These are phyloP conservation scores for Tuctoria greenei DNA, from an alignment of 176 grass and related monocot species.

Conservation along the genomic window DNA sequence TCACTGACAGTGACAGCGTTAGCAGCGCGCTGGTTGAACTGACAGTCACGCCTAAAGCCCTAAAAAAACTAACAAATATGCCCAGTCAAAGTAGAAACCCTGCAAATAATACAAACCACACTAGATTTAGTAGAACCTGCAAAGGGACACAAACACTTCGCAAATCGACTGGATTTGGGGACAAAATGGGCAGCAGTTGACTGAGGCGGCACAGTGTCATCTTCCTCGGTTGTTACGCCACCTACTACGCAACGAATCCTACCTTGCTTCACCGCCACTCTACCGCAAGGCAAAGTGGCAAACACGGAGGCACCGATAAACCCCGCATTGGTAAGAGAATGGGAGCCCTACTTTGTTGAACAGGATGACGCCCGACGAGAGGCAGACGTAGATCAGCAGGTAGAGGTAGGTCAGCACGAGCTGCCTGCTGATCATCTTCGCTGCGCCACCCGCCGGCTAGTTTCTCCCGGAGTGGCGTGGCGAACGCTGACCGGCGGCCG, in stretches of 20 bases:
- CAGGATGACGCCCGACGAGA: conserved; percentile 96
- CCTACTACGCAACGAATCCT: background rate
- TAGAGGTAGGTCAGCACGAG: conserved; percentile 99
- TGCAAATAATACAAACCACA: background rate
- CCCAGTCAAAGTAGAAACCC: background rate
- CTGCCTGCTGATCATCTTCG: conserved; percentile 73
- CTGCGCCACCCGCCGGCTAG: background rate
- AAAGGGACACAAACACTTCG: background rate
- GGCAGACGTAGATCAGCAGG: conserved; percentile 93
- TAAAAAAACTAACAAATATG: background rate
- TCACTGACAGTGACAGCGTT: background rate
- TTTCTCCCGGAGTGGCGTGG: background rate
- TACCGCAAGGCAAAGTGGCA: conserved; percentile 8
- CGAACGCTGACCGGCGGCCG: background rate
- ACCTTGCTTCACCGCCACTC: conserved; percentile 23
- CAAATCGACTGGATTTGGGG: background rate
- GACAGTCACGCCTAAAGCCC: background rate
- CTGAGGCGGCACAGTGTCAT: background rate
- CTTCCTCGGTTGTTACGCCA: conserved; percentile 11
- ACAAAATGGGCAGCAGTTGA: conserved; percentile 24
- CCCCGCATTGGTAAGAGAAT: background rate
- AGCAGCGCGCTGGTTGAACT: background rate
- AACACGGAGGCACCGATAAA: background rate
- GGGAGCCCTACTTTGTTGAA: conserved; percentile 85
- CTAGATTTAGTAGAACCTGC: background rate